A percentile compares a stretch with the other conserved stretches of the same genome.
Evolutionary conservation across 164 flowering plant species (phyloP).

Genomic region (Akebia trifoliata): DNA sequence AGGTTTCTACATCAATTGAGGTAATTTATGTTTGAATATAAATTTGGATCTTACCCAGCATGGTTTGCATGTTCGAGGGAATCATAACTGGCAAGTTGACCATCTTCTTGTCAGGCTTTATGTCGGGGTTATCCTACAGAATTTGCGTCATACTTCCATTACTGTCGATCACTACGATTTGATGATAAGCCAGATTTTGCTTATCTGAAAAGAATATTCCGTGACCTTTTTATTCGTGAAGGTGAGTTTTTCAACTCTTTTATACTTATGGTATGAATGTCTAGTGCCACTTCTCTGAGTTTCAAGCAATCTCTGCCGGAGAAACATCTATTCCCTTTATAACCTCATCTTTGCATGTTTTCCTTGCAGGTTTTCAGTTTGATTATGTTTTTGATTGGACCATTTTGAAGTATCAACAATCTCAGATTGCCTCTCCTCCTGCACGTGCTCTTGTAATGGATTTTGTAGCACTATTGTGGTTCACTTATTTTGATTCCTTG

Average conservation of each 20-base stretch:
- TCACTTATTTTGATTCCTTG: not conserved
- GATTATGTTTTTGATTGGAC: slow-evolving; percentile 95
- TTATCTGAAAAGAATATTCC: slow-evolving; percentile 85
- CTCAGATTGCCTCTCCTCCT: slow-evolving; percentile 70
- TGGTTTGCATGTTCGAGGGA: not conserved
- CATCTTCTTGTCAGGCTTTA: slow-evolving; percentile 44
- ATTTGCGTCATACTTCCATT: slow-evolving; percentile 92
- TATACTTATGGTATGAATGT: not conserved
- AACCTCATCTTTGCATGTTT: not conserved
- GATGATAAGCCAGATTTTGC: slow-evolving; percentile 98
- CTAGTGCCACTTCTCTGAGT: not conserved
- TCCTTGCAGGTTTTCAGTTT: slow-evolving; percentile 69
- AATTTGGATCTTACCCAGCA: not conserved
- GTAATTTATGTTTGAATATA: slow-evolving; percentile 24
- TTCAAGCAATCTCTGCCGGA: not conserved
- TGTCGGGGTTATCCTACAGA: slow-evolving; percentile 96
- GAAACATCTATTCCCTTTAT: not conserved
- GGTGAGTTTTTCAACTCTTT: slow-evolving; percentile 34
- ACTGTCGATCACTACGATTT: slow-evolving; percentile 89
- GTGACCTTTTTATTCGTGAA: slow-evolving; percentile 96
- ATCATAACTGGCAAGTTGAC: slow-evolving; percentile 9
- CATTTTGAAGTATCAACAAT: slow-evolving; percentile 83
- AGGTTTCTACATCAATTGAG: slow-evolving; percentile 95
- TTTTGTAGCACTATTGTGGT: not conserved
- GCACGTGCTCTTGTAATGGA: slow-evolving; percentile 53